Conservation (phyloP, 2,329 filamentous ascomycete species). For the Colletotrichum cordylinicola region DNA sequence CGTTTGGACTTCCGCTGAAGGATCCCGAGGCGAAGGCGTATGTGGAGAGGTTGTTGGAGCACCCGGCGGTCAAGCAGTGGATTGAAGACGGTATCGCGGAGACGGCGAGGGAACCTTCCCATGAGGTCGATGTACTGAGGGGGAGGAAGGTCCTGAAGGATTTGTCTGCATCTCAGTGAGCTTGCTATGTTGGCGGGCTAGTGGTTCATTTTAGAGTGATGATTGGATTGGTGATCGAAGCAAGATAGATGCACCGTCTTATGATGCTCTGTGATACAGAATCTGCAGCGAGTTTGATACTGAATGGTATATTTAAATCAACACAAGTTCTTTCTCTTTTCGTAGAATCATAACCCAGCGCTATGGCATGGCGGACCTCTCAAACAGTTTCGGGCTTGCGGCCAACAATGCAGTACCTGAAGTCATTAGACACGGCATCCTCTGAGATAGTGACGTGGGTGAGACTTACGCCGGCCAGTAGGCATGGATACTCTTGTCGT, state of each 20-base stretch:
- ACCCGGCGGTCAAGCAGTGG: constrained; percentile 43
- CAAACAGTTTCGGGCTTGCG: not conserved
- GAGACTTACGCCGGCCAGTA: constrained; percentile 15
- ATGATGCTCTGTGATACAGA: accelerated
- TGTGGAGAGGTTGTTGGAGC: constrained; percentile 34
- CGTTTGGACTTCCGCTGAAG: constrained; percentile 38
- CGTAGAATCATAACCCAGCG: not conserved
- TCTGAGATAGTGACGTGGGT: not conserved
- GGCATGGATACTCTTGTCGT: constrained; percentile 26
- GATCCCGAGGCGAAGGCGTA: constrained; percentile 35
- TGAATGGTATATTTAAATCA: not conserved
- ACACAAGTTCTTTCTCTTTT: not conserved
- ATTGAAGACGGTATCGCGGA: constrained; percentile 41
- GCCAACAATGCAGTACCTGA: not conserved
- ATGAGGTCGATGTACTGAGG: constrained; percentile 2
- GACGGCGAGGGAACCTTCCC: constrained; percentile 35
- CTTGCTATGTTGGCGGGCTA: not conserved
- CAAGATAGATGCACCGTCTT: not conserved
- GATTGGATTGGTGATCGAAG: not conserved
- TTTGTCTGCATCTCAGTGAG: not conserved
- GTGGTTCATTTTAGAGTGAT: not conserved
- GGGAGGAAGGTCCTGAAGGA: constrained; percentile 4
- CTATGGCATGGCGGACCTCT: not conserved
- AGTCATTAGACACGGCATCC: not conserved
- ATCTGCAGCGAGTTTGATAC: not conserved